phyloP scores from a whole-genome alignment of 2,329 filamentous ascomycete genomes.

The Diplodia mutila region DNA sequence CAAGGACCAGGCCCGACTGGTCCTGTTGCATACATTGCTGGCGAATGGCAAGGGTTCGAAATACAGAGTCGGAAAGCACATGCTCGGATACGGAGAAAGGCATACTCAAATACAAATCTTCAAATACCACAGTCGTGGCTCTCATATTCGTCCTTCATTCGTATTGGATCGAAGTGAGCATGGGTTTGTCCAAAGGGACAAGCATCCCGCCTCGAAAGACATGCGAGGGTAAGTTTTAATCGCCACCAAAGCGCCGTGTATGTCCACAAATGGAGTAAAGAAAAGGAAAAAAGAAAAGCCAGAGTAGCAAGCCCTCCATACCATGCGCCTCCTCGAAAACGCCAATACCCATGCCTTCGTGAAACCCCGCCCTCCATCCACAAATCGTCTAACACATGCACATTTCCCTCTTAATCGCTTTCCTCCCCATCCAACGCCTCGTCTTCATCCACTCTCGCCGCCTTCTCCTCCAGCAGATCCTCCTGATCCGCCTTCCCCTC shows the following conservation, averaged over 20 bases:
- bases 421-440: conserved; percentile 61
- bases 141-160: conserved; percentile 7
- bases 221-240: background rate
- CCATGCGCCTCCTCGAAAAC: background rate
- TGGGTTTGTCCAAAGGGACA: background rate
- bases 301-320: background rate
- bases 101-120: background rate
- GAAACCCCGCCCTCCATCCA: too few relatives aligned
- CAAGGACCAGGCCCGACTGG: too few relatives aligned
- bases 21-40: background rate
- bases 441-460: conserved; percentile 48
- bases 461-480: conserved; percentile 51
- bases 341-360: conserved; percentile 10
- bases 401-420: conserved; percentile 37
- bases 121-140: background rate
- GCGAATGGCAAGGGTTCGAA: background rate
- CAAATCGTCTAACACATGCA: background rate
- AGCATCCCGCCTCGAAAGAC: background rate
- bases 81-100: background rate
- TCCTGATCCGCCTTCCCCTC: conserved; percentile 60
- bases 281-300: background rate
- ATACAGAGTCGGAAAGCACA: background rate
- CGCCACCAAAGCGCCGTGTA: background rate
- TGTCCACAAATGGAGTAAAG: background rate
- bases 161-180: background rate